Evolutionary conservation across 1,284 basidiomycete species (phyloP).

Genomic region (Austropuccinia psidii): DNA sequence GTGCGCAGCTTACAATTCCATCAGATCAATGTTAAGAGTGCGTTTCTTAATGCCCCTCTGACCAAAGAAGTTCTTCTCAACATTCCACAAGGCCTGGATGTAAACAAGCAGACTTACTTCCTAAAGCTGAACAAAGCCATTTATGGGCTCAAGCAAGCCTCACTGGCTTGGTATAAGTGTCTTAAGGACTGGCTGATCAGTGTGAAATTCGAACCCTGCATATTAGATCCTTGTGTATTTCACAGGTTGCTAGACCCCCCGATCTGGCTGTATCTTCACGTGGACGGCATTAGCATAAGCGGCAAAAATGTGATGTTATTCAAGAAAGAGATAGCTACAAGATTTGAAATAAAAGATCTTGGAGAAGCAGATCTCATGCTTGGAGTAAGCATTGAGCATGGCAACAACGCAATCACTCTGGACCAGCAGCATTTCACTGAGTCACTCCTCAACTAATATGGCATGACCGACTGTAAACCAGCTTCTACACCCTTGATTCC

Average conservation of each 20-base stretch:
- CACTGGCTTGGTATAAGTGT: neutral
- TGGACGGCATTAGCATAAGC: neutral
- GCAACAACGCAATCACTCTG: too few relatives aligned
- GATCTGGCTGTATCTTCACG: neutral
- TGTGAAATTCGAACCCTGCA: neutral
- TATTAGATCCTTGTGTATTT: neutral
- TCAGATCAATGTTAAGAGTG: neutral
- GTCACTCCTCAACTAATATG: neutral
- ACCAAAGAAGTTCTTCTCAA: neutral
- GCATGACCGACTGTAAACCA: neutral
- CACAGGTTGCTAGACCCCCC: neutral
- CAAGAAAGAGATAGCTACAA: too few relatives aligned
- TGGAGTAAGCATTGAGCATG: neutral
- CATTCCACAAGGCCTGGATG: neutral
- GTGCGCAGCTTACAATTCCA: neutral
- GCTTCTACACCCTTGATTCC: neutral
- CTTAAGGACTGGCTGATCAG: neutral
- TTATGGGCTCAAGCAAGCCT: constrained; percentile 11
- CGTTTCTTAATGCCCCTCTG: neutral
- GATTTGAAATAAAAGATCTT: too few relatives aligned
- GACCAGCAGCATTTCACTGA: too few relatives aligned
- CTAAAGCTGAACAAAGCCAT: neutral
- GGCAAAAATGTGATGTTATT: too few relatives aligned
- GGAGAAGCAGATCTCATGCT: neutral
- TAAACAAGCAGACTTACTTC: neutral